Conservation (phyloP, 1,284 basidiomycete species). For the Cutaneotrichosporon sp. region DNA sequence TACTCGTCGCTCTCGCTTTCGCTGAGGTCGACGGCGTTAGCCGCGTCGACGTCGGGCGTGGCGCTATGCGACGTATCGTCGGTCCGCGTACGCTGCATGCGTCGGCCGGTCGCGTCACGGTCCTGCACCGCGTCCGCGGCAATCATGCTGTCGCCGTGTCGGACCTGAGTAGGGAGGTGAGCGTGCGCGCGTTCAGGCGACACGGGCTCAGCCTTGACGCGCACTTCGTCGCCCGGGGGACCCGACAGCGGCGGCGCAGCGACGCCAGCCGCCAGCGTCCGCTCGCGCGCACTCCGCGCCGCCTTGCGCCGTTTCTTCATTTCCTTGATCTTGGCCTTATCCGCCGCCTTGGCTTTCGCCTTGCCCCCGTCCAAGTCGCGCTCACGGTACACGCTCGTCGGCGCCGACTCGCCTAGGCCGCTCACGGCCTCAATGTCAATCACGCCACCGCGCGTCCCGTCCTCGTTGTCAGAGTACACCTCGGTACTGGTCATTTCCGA, state of each 20-base stretch:
- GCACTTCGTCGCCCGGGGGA: background rate
- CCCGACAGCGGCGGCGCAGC: background rate
- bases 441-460: conserved; percentile 64
- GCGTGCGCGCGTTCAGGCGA: conserved; percentile 13
- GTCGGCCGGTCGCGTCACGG: conserved; percentile 33
- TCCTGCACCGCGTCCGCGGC: conserved; percentile 38
- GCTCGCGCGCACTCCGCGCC: conserved; percentile 15
- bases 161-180: conserved; percentile 5
- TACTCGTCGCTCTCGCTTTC: conserved; percentile 83
- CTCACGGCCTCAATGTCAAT: conserved; percentile 79
- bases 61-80: conserved; percentile 41
- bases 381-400: conserved; percentile 62
- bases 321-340: conserved; percentile 43
- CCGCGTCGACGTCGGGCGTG: conserved; percentile 52
- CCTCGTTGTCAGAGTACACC: conserved; percentile 77
- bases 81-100: conserved; percentile 29
- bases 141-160: conserved; percentile 37
- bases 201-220: conserved; percentile 41
- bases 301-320: conserved; percentile 18
- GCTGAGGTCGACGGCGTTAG: conserved; percentile 70
- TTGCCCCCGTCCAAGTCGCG: conserved; percentile 45
- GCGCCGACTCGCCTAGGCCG: conserved; percentile 81
- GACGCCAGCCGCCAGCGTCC: background rate
- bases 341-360: conserved; percentile 31
- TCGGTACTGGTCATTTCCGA: conserved; percentile 9